These are phyloP conservation scores for Daedaleopsis sinensis DNA, from an alignment of 768 basidiomycete species.

Conservation along the genomic window DNA sequence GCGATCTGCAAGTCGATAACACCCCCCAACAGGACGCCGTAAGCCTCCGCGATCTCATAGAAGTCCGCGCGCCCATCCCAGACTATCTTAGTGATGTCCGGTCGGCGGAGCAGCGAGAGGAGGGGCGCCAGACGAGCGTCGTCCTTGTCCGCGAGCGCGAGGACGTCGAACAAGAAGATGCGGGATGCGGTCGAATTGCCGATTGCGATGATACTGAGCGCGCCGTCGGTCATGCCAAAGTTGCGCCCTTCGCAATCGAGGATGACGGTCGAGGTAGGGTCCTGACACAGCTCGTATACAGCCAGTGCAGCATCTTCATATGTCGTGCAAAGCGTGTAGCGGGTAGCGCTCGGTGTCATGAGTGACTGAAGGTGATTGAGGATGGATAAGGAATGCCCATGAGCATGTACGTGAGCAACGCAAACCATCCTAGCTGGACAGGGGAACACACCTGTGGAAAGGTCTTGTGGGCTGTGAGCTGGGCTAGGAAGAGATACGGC, in stretches of 20 bases:
- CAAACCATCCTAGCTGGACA: too few species aligned
- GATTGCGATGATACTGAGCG: slow-evolving; percentile 42
- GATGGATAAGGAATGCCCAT: too few species aligned
- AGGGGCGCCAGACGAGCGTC: slow-evolving; percentile 29
- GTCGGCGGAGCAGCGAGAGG: slow-evolving; percentile 33
- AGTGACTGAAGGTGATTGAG: too few species aligned
- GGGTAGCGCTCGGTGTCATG: background rate
- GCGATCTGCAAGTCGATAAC: slow-evolving; percentile 47
- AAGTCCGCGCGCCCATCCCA: slow-evolving; percentile 48
- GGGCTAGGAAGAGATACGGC: too few species aligned
- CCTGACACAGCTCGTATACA: background rate
- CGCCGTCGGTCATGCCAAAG: slow-evolving; percentile 37
- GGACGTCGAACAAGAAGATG: slow-evolving; percentile 43
- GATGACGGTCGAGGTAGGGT: slow-evolving; percentile 26
- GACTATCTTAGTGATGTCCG: slow-evolving; percentile 39
- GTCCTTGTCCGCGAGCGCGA: slow-evolving; percentile 28
- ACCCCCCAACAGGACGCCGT: slow-evolving; percentile 33
- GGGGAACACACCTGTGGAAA: too few species aligned
- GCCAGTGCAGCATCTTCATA: slow-evolving; percentile 4
- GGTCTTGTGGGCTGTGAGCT: too few species aligned
- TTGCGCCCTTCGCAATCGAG: slow-evolving; percentile 47
- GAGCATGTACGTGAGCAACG: too few species aligned
- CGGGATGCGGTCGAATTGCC: slow-evolving; percentile 37
- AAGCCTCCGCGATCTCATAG: slow-evolving; percentile 36
- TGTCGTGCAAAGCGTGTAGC: slow-evolving; percentile 8